A percentile compares a stretch with the other conserved stretches of the same genome.
Evolutionary conservation across 2,329 filamentous ascomycete genomes (phyloP).

Genomic region (Chaetomiaceae sp.): DNA sequence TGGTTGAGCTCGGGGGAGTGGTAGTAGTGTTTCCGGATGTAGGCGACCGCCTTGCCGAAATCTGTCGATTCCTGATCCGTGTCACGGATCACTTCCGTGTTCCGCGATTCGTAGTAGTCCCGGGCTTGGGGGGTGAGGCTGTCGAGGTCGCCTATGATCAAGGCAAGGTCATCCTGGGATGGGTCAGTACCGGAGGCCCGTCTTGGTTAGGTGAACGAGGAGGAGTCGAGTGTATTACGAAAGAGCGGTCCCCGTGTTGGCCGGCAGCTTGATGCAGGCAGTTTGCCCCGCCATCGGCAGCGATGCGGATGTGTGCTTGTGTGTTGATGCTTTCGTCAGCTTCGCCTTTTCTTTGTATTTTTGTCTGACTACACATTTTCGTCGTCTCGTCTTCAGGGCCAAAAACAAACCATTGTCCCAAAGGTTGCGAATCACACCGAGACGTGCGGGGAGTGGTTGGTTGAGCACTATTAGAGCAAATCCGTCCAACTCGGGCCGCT

Average conservation of each 20-base stretch:
- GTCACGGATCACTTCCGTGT: conserved; percentile 61
- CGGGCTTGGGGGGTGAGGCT: conserved; percentile 63
- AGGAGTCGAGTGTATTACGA: conserved; percentile 32
- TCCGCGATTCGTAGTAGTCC: conserved; percentile 59
- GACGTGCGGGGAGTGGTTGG: conserved; percentile 43
- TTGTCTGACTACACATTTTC: too few relatives aligned
- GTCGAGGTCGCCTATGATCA: conserved; percentile 88
- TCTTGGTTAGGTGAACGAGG: not conserved
- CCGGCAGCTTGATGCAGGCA: conserved; percentile 50
- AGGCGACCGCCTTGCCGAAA: conserved; percentile 75
- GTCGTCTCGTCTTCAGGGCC: too few relatives aligned
- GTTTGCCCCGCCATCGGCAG: conserved; percentile 90
- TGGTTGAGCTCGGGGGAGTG: not conserved
- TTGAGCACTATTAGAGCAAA: conserved; percentile 50
- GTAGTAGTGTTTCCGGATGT: conserved; percentile 41
- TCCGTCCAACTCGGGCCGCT: not conserved
- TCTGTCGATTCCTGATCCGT: conserved; percentile 86
- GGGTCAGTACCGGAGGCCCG: not conserved
- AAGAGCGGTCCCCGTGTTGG: conserved; percentile 23
- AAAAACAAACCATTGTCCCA: conserved; percentile 45
- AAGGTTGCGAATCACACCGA: conserved; percentile 45
- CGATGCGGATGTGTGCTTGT: conserved; percentile 63
- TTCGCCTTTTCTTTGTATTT: too few relatives aligned
- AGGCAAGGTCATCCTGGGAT: conserved; percentile 54
- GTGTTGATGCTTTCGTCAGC: too few relatives aligned